Percentiles rank a stretch among this genome's conserved stretches.
Conservation (phyloP, 306 rosid genomes). For the Acacia confusa region DNA sequence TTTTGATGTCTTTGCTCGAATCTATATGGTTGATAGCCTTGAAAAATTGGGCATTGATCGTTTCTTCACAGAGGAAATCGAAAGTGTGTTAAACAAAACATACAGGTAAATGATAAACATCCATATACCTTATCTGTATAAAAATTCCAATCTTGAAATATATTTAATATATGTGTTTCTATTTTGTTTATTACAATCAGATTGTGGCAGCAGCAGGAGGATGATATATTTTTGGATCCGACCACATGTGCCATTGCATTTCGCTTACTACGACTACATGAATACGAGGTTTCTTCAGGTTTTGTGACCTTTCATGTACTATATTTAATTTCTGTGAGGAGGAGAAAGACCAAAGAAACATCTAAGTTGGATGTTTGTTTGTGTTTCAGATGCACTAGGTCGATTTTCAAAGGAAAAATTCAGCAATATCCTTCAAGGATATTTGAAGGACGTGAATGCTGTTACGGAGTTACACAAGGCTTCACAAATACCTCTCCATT, state of each 20-base stretch:
- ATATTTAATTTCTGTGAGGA: neutral
- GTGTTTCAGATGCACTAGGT: conserved; percentile 41
- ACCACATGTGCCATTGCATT: conserved; percentile 84
- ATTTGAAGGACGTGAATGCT: conserved; percentile 46
- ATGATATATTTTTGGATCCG: conserved; percentile 65
- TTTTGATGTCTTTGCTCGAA: conserved; percentile 60
- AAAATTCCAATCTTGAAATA: neutral
- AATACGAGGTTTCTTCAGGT: conserved; percentile 82
- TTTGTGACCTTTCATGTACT: neutral
- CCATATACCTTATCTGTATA: neutral
- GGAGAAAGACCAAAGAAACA: neutral
- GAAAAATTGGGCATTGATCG: conserved; percentile 70
- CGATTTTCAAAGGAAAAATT: conserved; percentile 43
- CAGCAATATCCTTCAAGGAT: conserved; percentile 42
- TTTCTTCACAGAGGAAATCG: conserved; percentile 71
- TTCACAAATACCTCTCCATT: conserved; percentile 45
- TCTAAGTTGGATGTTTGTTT: neutral
- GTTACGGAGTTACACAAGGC: conserved; percentile 52
- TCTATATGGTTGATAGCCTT: conserved; percentile 68
- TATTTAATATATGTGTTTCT: neutral
- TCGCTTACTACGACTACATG: conserved; percentile 61
- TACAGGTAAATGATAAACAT: conserved; percentile 44
- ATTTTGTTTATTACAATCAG: conserved; percentile 36
- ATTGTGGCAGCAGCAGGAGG: conserved; percentile 61
- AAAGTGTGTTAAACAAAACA: conserved; percentile 62